Conservation (phyloP, 768 basidiomycete species). For the Lactarius hatsudake region DNA sequence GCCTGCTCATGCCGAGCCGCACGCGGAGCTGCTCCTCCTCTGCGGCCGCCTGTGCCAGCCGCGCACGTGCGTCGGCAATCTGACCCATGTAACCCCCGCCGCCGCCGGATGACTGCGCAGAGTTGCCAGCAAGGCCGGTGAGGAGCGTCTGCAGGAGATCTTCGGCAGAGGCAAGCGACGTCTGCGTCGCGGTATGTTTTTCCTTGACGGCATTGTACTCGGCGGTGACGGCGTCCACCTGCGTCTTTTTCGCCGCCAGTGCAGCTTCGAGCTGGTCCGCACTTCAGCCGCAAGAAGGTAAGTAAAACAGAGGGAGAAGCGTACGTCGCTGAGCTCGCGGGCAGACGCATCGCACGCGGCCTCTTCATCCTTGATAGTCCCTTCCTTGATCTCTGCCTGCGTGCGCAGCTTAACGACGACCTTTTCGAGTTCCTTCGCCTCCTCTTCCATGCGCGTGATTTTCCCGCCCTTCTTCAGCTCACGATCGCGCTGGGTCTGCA, state of each 20-base stretch:
- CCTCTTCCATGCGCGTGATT: slow-evolving; percentile 79
- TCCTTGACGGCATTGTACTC: slow-evolving; percentile 65
- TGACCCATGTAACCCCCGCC: slow-evolving; percentile 94
- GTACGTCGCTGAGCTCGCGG: slow-evolving; percentile 59
- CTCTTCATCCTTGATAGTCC: slow-evolving; percentile 77
- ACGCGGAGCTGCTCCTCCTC: slow-evolving; percentile 82
- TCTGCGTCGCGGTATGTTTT: slow-evolving; percentile 57
- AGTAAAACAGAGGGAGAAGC: slow-evolving; percentile 24
- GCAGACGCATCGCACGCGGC: slow-evolving; percentile 50
- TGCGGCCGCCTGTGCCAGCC: slow-evolving; percentile 69
- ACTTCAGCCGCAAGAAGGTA: neutral
- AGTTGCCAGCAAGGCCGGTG: slow-evolving; percentile 79
- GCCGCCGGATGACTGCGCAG: slow-evolving; percentile 64
- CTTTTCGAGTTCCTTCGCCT: slow-evolving; percentile 74
- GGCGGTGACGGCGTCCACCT: slow-evolving; percentile 54
- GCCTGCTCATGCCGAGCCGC: slow-evolving; percentile 72
- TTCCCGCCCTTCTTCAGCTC: slow-evolving; percentile 94
- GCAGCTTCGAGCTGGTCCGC: slow-evolving; percentile 52
- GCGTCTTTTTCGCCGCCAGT: slow-evolving; percentile 54
- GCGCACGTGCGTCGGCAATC: slow-evolving; percentile 78
- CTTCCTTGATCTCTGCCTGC: slow-evolving; percentile 78
- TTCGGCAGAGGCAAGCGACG: slow-evolving; percentile 69
- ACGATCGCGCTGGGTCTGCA: slow-evolving; percentile 74
- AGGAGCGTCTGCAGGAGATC: slow-evolving; percentile 93
- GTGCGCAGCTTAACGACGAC: slow-evolving; percentile 78